These are phyloP conservation scores for Candida namnaoensis DNA, from an alignment of 805 yeast species.

Conservation along the genomic window DNA sequence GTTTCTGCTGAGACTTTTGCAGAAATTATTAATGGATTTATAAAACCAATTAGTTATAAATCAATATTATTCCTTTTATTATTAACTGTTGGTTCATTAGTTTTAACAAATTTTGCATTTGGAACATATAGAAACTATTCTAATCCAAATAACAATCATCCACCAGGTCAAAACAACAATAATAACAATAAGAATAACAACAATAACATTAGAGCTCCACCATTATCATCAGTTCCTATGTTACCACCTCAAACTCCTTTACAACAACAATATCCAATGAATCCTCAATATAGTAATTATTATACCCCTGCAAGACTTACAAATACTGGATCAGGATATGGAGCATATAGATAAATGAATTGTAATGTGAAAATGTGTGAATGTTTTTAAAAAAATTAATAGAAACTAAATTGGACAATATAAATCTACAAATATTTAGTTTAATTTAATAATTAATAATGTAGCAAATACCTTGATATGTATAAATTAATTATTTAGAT, in stretches of 20 bases:
- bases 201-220: slow-evolving; percentile 1
- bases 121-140: slow-evolving; percentile 27
- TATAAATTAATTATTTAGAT: background rate
- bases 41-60: slow-evolving; percentile 64
- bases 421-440: no score
- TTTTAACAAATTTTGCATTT: slow-evolving; percentile 43
- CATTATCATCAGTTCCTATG: slow-evolving; percentile 5
- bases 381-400: no score
- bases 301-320: slow-evolving; percentile 9
- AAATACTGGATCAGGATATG: no score
- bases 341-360: no score
- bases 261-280: slow-evolving; percentile 12
- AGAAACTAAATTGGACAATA: no score
- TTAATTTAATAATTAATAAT: no score
- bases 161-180: background rate
- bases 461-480: no score
- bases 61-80: slow-evolving; percentile 42
- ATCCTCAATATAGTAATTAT: slow-evolving; percentile 12
- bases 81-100: slow-evolving; percentile 41
- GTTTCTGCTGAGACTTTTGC: slow-evolving; percentile 80
- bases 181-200: slow-evolving; percentile 2
- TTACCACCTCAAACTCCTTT: slow-evolving; percentile 9
- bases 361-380: no score
- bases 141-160: slow-evolving; percentile 3
- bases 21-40: slow-evolving; percentile 69